These are phyloP conservation scores for Melaleuca quinquenervia DNA, from an alignment of 345 rosid genomes.

Conservation along the genomic window DNA sequence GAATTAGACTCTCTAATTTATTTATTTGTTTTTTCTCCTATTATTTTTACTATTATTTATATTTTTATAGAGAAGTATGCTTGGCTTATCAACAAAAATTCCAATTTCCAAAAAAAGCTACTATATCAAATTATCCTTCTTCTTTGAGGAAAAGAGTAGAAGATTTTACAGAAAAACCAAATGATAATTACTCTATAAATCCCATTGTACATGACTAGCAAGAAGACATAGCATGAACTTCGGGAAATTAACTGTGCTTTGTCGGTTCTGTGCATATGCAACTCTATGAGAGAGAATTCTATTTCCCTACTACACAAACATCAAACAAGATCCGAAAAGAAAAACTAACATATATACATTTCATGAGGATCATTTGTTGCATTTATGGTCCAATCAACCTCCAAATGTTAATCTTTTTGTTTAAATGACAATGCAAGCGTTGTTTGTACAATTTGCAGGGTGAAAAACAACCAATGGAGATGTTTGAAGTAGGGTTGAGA, in stretches of 20 bases:
- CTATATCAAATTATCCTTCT: background rate
- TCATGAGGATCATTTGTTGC: background rate
- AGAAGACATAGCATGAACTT: background rate
- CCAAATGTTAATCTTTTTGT: background rate
- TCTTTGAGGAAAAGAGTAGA: background rate
- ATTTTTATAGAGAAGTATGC: background rate
- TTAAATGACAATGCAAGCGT: background rate
- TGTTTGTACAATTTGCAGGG: background rate
- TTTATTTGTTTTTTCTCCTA: background rate
- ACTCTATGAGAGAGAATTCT: background rate
- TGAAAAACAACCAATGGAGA: rapidly evolving
- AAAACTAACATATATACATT: background rate
- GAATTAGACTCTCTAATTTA: background rate
- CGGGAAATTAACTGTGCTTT: background rate
- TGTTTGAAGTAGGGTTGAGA: rapidly evolving
- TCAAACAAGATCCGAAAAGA: background rate
- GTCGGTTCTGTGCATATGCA: background rate
- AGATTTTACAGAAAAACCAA: background rate
- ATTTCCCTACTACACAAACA: background rate
- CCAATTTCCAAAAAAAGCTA: background rate
- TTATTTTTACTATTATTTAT: too few species aligned
- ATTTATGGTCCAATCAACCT: background rate
- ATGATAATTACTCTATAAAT: background rate
- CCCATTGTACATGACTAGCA: background rate
- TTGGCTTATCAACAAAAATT: background rate